These are phyloP conservation scores for Boletus pseudopeckii DNA, from an alignment of 768 basidiomycete species.

Conservation along the genomic window DNA sequence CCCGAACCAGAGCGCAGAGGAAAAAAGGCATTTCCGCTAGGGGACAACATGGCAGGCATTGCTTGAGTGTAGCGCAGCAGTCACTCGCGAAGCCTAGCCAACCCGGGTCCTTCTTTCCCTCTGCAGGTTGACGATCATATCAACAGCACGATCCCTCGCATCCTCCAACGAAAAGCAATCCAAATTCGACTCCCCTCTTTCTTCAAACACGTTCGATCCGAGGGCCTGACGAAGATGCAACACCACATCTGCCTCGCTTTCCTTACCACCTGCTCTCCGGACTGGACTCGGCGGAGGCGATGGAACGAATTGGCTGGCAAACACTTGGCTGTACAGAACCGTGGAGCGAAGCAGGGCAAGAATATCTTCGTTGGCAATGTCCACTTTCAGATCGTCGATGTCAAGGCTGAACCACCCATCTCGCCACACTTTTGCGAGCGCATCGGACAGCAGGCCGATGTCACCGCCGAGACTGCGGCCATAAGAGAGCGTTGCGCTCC, in stretches of 20 bases:
- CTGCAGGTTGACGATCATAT: slow-evolving; percentile 52
- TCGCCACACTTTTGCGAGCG: slow-evolving; percentile 58
- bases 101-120: slow-evolving; percentile 23
- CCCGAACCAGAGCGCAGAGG: background rate
- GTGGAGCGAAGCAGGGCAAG: slow-evolving; percentile 55
- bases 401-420: slow-evolving; percentile 27
- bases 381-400: slow-evolving; percentile 30
- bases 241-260: slow-evolving; percentile 32
- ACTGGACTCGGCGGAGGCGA: slow-evolving; percentile 62
- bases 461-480: slow-evolving; percentile 63
- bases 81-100: slow-evolving; percentile 1
- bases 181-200: slow-evolving; percentile 15
- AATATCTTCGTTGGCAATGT: slow-evolving; percentile 43
- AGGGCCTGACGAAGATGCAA: slow-evolving; percentile 52
- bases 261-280: slow-evolving; percentile 8
- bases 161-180: slow-evolving; percentile 55
- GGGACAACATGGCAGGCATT: background rate
- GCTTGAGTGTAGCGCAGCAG: background rate
- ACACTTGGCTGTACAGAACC: slow-evolving; percentile 59
- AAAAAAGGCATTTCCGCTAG: background rate
- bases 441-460: slow-evolving; percentile 49
- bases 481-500: slow-evolving; percentile 50
- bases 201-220: slow-evolving; percentile 49
- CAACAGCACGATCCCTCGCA: slow-evolving; percentile 72
- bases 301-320: slow-evolving; percentile 42